Evolutionary conservation across 164 flowering plant species (phyloP), one percentile per base, ranked within the genome.

Genomic region (Sedum album): DNA sequence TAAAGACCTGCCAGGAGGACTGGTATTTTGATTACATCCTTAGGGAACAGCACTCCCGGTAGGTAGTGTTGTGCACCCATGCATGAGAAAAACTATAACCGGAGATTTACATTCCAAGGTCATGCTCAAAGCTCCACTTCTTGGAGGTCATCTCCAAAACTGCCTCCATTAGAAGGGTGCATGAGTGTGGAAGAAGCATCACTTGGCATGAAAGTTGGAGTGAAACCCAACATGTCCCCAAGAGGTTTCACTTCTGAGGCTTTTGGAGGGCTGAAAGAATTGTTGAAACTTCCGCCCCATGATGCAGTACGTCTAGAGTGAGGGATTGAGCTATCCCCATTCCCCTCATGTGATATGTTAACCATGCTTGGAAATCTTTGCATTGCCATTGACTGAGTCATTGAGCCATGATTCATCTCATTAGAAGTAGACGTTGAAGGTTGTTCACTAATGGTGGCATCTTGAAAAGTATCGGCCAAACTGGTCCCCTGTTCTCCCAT

Each of bases 331-430:
- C 76, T 73, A 42, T 73, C 73, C 25, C 70, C 77, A 63, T 60
- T 71, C 31, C 30, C 60, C 67, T 63, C 35, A 46, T 67, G 69
- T 5, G 79, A 63, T 30, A 93, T 81, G 76, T 78, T 83, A 70
- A 76, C 81, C 91, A 89, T 78, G 84, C 96, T 91, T 49, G 90
- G 85, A 72, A 77, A 81, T 62, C 90, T 84, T 72, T 82, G 96
- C n/a, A n/a, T n/a, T n/a, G n/a, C n/a, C n/a, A n/a, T n/a, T n/a
- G n/a, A n/a, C n/a, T n/a, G n/a, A n/a, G n/a, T n/a, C n/a, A n/a
- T n/a, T n/a, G n/a, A n/a, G n/a, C n/a, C n/a, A n/a, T n/a, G n/a
- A n/a, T n/a, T n/a, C n/a, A n/a, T n/a, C n/a, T n/a, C n/a, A n/a
- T n/a, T n/a, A n/a, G n/a, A n/a, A n/a, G n/a, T n/a, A 48, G 70